These are phyloP conservation scores for Klebsormidium nitens DNA, from an alignment of 139 green algal species.

Conservation along the genomic window DNA sequence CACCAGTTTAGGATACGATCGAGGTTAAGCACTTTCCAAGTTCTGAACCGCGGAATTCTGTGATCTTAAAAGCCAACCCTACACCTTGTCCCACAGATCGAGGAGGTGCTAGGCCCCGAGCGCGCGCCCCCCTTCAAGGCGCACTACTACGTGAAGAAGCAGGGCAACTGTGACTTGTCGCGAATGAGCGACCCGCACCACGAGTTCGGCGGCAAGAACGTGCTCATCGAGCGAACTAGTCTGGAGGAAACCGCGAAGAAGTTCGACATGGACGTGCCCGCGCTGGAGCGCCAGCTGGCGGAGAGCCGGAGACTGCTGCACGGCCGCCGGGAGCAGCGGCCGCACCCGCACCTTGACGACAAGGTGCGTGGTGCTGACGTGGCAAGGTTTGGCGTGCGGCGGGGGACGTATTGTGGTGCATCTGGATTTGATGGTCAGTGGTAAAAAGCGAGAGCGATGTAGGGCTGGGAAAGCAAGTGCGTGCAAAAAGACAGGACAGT, in stretches of 20 bases:
- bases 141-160: conserved; percentile 57
- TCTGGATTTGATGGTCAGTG: too few species aligned
- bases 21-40: too few species aligned
- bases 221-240: conserved; percentile 48
- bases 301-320: conserved; percentile 55
- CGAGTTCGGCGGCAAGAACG: conserved; percentile 77
- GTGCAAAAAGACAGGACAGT: too few species aligned
- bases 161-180: conserved; percentile 56
- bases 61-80: too few species aligned
- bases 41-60: too few species aligned
- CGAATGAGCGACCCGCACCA: conserved; percentile 66
- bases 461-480: too few species aligned
- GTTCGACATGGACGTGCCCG: conserved; percentile 30
- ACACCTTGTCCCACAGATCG: too few species aligned
- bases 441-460: too few species aligned
- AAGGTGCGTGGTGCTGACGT: conserved; percentile 63
- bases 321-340: conserved; percentile 42
- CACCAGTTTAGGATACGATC: too few species aligned
- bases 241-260: conserved; percentile 41
- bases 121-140: conserved; percentile 34
- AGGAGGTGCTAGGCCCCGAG: conserved; percentile 48
- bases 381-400: too few species aligned
- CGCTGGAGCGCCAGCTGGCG: conserved; percentile 48
- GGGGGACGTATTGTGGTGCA: too few species aligned
- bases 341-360: conserved; percentile 71